These are phyloP conservation scores for Pythium chondricola DNA, from an alignment of 352 stramenopile genomes.

Conservation along the genomic window DNA sequence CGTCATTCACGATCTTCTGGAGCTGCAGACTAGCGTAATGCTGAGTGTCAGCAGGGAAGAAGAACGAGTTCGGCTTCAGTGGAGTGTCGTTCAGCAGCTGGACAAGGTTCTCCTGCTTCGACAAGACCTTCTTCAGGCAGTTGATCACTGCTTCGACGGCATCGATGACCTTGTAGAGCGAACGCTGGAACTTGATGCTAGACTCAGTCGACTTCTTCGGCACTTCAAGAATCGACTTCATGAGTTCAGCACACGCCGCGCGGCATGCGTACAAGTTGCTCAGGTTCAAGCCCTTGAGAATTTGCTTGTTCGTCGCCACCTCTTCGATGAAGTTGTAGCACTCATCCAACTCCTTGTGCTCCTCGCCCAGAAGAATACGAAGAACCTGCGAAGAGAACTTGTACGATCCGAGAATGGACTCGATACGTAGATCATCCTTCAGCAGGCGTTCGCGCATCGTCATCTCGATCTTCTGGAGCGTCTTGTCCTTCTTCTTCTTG, in stretches of 20 bases:
- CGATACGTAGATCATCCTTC: slow-evolving; percentile 80
- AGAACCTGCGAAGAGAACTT: slow-evolving; percentile 85
- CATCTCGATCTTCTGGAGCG: slow-evolving; percentile 81
- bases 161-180: slow-evolving; percentile 82
- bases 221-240: slow-evolving; percentile 83
- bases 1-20: slow-evolving; percentile 72
- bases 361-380: slow-evolving; percentile 70
- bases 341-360: slow-evolving; percentile 78
- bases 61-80: slow-evolving; percentile 84
- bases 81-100: slow-evolving; percentile 81
- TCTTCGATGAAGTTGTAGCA: slow-evolving; percentile 87
- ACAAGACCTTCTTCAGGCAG: slow-evolving; percentile 79
- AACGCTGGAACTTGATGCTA: slow-evolving; percentile 85
- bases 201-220: slow-evolving; percentile 64
- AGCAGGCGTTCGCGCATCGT: slow-evolving; percentile 79
- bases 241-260: slow-evolving; percentile 59
- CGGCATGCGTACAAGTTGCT: slow-evolving; percentile 73
- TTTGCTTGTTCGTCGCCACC: slow-evolving; percentile 59
- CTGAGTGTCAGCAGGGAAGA: slow-evolving; percentile 79
- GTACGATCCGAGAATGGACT: slow-evolving; percentile 80
- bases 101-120: slow-evolving; percentile 83
- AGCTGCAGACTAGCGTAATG: slow-evolving; percentile 79
- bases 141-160: slow-evolving; percentile 74
- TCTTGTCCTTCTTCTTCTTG: slow-evolving; percentile 88
- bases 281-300: slow-evolving; percentile 81